phyloP scores from a whole-genome alignment of 140 eudicot genomes.

The Ambrosia hybrid region DNA sequence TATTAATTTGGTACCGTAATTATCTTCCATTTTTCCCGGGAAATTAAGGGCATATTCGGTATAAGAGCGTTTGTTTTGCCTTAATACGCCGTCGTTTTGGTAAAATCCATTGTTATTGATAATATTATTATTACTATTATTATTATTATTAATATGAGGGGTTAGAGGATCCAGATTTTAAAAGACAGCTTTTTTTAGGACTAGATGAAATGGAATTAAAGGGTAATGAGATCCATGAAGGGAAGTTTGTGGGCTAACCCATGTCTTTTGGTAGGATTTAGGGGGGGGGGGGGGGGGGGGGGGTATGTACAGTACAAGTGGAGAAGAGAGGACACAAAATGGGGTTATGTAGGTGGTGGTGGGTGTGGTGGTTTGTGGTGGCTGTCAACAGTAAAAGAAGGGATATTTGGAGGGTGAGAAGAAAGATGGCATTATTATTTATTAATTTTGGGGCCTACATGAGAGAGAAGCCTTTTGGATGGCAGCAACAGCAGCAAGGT shows the following conservation, averaged over 20 bases:
- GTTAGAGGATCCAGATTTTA: too few relatives aligned
- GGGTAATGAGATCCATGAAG: too few relatives aligned
- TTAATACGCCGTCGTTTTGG: too few relatives aligned
- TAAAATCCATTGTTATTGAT: too few relatives aligned
- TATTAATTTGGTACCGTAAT: conserved; percentile 17
- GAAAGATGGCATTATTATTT: not conserved
- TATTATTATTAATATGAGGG: too few relatives aligned
- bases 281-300: not conserved
- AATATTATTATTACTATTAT: too few relatives aligned
- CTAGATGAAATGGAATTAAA: too few relatives aligned
- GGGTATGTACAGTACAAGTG: not conserved
- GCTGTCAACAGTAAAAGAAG: not conserved
- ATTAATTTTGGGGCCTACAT: not conserved
- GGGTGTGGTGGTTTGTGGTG: not conserved
- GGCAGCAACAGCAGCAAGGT: too few relatives aligned
- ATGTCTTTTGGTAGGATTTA: not conserved
- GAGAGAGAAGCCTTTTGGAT: not conserved
- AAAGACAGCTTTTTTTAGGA: too few relatives aligned
- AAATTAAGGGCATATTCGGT: conserved; percentile 45
- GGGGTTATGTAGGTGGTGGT: too few relatives aligned
- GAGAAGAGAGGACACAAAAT: too few relatives aligned
- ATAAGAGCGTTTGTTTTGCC: conserved; percentile 32
- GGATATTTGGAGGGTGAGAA: not conserved
- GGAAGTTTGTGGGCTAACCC: not conserved
- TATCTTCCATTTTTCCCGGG: conserved; percentile 52